Evolutionary conservation across 2,329 filamentous ascomycete species (phyloP), one percentile per base, ranked within the genome.

Genomic region (Colletotrichum somersetense): DNA sequence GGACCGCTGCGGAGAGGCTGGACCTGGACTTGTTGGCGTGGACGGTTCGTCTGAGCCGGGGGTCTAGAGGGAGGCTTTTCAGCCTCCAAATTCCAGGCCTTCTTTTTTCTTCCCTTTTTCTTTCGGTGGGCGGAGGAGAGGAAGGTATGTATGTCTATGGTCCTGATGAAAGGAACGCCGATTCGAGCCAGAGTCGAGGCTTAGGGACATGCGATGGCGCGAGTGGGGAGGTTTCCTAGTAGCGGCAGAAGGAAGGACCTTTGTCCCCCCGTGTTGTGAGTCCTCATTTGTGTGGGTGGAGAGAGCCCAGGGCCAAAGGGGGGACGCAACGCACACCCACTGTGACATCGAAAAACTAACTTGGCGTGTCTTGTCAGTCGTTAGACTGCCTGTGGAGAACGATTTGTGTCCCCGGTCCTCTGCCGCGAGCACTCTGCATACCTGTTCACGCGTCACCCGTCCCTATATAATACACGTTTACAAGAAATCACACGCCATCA

Each of bases 401-500:
- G 56, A 26, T 2, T 58, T 16, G n/a, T 16, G 55, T 33, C 12
- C 16, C n/a, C 6, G 7, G 8, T 2, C n/a, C 7, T 42, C n/a
- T 62, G 18, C 44, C 44, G 8, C 38, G n/a, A 50, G 44, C 30
- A 50, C 59, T 26, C 42, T 46, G 30, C 20, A 26, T 62, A 62
- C 20, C 8, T 40, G 57, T 66, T 48, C 48, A 67, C n/a, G 33
- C 42, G 52, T 38, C 38, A 30, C 7, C 16, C n/a, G 30, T n/a
- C 2, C 20, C n/a, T 55, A 5, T 40, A 67, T 26, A 38, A 62
- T 18, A 56, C 67, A 57, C 70, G 56, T 55, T 64, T 30, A 46
- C 40, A 77, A 71, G 66, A 73, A 69, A 40, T 56, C 33, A n/a
- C 73, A 59, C 30, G 44, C n/a, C 40, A 16, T 16, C 23, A 1